Evolutionary conservation across 1,284 basidiomycete genomes (phyloP), one percentile per base, ranked within the genome.

Genomic region (Blastosporella zonata): DNA sequence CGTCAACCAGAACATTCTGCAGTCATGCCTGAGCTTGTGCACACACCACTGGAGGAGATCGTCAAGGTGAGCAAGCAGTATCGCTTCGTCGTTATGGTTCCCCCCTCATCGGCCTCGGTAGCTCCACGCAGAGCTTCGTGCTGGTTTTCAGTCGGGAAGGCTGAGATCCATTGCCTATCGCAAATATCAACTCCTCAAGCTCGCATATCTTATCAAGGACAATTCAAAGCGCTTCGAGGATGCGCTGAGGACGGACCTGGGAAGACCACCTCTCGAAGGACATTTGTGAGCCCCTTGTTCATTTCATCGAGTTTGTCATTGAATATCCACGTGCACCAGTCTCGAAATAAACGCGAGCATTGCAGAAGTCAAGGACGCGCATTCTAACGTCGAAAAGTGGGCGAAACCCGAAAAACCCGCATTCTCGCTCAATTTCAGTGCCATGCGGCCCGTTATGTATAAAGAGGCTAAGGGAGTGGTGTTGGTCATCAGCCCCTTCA

Each of bases 381-480:
- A 91, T 56, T 73, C 81, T 44, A 78, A 81, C 43, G 76, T 95
- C 36, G 81, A 81, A 23, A 81, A 81, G 60, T 93, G 91, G 91
- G 73, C 84, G 15, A 83, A 83, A 62, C 75, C 87, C 5, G 84
- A 90, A 54, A 75, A 68, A 36, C 71, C 79, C 0, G 61, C 78
- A 0, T 83, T 86, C 61, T 77, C 72, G 18, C 10, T 83, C 36
- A 79, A 74, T 52, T 82, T 69, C 56, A 67, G 69, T 3, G 63
- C 75, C 0, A 77, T 86, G 78, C 72, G 72, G 6, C 88, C 86
- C 0, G 72, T 75, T 22, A 74, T 89, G 15, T 73, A 78, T 53
- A 91, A 90, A 60, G 85, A 90, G 61, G 75, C 89, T 37, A 91
- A 91, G 64, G 90, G 90, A 0, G 77, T 84, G 12, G 75, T 81